Conservation (phyloP, 2,329 filamentous ascomycete species). For the Nothophoma quercina region DNA sequence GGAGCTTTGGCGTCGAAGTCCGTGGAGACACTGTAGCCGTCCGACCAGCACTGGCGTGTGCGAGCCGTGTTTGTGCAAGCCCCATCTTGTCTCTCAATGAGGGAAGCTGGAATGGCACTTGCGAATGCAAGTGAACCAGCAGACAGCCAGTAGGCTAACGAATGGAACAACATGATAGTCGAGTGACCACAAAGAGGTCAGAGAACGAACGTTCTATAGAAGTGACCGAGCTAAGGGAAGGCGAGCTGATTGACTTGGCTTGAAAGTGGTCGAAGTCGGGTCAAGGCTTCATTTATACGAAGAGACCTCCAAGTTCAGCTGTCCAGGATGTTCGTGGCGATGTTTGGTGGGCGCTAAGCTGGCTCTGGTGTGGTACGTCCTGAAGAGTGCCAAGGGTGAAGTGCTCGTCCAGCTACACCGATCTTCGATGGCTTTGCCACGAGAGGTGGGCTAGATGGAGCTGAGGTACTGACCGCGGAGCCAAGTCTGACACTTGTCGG, state of each 20-base stretch:
- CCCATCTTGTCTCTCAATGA: conserved; percentile 43
- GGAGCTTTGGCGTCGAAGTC: conserved; percentile 56
- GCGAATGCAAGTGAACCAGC: conserved; percentile 36
- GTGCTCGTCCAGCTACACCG: conserved; percentile 2
- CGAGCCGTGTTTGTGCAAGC: conserved; percentile 51
- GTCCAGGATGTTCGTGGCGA: conserved; percentile 1
- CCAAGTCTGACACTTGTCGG: conserved; percentile 11
- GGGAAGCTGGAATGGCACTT: conserved; percentile 30
- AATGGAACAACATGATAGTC: conserved; percentile 36
- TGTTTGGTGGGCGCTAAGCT: conserved; percentile 1
- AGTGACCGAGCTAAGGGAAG: not conserved
- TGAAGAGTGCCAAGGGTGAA: conserved; percentile 4
- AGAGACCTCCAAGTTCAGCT: not conserved
- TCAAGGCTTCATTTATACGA: conserved; percentile 17
- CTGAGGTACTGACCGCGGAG: not conserved
- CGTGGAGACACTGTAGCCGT: conserved; percentile 54
- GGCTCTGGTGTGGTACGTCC: conserved; percentile 2
- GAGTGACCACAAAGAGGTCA: conserved; percentile 1
- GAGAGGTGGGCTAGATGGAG: not conserved
- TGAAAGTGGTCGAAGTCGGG: conserved; percentile 16
- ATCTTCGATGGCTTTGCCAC: conserved; percentile 5
- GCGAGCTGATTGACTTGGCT: conserved; percentile 14
- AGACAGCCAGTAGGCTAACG: conserved; percentile 35
- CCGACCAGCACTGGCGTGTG: conserved; percentile 53
- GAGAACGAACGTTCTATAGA: conserved; percentile 1